Evolutionary conservation across 345 rosid genomes (phyloP).

Genomic region (Sonneratia alba): DNA sequence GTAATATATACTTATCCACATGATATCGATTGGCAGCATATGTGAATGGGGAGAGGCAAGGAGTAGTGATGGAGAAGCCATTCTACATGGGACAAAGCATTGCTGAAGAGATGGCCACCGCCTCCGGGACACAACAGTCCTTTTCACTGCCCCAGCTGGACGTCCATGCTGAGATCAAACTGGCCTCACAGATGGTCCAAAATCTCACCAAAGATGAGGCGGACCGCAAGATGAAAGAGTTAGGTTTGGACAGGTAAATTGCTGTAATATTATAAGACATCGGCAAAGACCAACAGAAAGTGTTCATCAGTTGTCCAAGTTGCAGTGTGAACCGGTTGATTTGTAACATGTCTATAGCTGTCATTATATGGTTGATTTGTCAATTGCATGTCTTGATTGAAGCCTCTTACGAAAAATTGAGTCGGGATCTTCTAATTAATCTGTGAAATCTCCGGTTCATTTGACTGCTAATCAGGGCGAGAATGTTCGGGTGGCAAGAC

Average conservation of each 20-base stretch:
- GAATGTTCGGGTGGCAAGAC: constrained; percentile 23
- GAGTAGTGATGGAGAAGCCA: constrained; percentile 4
- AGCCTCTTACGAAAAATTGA: too few relatives aligned
- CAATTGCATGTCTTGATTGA: too few relatives aligned
- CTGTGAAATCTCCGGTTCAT: neutral
- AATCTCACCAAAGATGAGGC: constrained; percentile 10
- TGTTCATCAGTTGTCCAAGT: neutral
- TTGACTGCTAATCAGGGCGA: constrained; percentile 14
- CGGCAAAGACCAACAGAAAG: too few relatives aligned
- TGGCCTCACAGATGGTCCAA: constrained; percentile 20
- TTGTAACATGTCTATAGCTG: too few relatives aligned
- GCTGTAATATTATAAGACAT: neutral
- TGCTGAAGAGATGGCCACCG: constrained; percentile 3
- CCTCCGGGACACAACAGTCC: neutral
- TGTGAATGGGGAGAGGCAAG: constrained; percentile 8
- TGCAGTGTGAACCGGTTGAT: too few relatives aligned
- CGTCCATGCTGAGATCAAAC: constrained; percentile 22
- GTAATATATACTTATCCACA: neutral
- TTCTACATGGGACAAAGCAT: constrained; percentile 5
- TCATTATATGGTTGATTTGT: too few relatives aligned
- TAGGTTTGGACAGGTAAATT: constrained; percentile 29
- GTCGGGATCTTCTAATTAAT: neutral
- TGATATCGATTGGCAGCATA: constrained; percentile 1
- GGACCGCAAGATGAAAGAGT: constrained; percentile 21
- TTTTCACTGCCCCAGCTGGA: constrained; percentile 2